Evolutionary conservation across 495 filamentous ascomycete genomes (phyloP).

Genomic region (Alectoria sarmentosa): DNA sequence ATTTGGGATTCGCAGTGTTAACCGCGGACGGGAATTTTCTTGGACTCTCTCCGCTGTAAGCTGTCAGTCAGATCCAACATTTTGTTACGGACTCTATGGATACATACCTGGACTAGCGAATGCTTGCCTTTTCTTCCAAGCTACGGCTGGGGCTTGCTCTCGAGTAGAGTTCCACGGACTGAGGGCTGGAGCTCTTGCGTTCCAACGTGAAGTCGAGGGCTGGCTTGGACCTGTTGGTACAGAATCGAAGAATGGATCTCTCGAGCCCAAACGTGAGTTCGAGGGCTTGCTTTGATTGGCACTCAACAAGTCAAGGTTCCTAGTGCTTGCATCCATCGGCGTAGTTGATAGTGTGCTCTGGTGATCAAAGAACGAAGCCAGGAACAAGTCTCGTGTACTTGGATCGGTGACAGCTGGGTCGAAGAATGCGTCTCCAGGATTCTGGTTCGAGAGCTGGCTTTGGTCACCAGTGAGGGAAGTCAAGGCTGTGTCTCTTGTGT

Average conservation of each 20-base stretch:
- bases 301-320: too few relatives aligned
- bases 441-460: not conserved
- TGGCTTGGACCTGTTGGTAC: not conserved
- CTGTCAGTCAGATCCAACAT: not conserved
- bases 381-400: not conserved
- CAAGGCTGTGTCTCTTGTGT: not conserved
- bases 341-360: too few relatives aligned
- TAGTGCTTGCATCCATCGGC: not conserved
- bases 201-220: not conserved
- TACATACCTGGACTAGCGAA: not conserved
- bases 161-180: not conserved
- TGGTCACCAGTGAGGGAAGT: not conserved
- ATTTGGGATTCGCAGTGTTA: not conserved
- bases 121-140: not conserved
- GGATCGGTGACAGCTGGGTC: not conserved
- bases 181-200: not conserved
- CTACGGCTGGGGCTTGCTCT: not conserved
- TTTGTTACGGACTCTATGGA: not conserved
- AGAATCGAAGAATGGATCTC: slow-evolving; percentile 1
- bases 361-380: not conserved
- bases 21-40: not conserved
- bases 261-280: not conserved
- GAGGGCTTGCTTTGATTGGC: not conserved
- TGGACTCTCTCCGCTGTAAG: not conserved
- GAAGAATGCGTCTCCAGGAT: not conserved